Evolutionary conservation across 257 asterid genomes (phyloP), one percentile per base, ranked within the genome.

Genomic region (Fraxinus cuspidata): DNA sequence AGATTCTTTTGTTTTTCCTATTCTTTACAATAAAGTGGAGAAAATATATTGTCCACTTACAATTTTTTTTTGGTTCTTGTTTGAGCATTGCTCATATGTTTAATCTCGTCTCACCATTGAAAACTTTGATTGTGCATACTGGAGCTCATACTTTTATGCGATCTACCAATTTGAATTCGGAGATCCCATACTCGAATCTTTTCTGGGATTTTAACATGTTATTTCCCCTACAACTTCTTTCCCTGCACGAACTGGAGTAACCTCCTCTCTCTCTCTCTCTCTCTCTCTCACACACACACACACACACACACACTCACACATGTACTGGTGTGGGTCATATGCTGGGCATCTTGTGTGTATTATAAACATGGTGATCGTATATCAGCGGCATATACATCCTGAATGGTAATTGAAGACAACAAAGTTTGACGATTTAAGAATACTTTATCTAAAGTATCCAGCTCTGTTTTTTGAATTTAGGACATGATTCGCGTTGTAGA

Each of bases 401-500:
- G 66, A 31, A 58, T 21, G 66, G 66, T 8, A 58, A n/a, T 58
- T 58, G 15, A 58, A 58, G 66, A 16, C 29, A 21, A 13, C 15
- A 18, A 21, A 44, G 38, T 18, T 32, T 6, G n/a, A 47, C 44
- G 13, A 7, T 2, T n/a, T 15, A 8, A 63, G 32, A 34, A 19
- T 47, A 16, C 18, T 13, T 29, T 12, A 7, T 63, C 56, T 70
- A 53, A 27, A 12, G 23, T 34, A 65, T 44, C 18, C 25, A 38
- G 23, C 53, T 29, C 34, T 56, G 21, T 64, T 38, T 29, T 75
- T 68, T 25, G 12, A 65, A 83, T 77, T 56, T 81, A 92, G 96
- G 97, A 92, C 74, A 84, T 84, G 79, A 51, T 90, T 73, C 87
- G 88, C 35, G 96, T 90, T 9, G 84, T 79, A 31, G 94, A 90